Evolutionary conservation across 1,284 basidiomycete species (phyloP), one percentile per base, ranked within the genome.

Genomic region (Pulveroboletus sp.): DNA sequence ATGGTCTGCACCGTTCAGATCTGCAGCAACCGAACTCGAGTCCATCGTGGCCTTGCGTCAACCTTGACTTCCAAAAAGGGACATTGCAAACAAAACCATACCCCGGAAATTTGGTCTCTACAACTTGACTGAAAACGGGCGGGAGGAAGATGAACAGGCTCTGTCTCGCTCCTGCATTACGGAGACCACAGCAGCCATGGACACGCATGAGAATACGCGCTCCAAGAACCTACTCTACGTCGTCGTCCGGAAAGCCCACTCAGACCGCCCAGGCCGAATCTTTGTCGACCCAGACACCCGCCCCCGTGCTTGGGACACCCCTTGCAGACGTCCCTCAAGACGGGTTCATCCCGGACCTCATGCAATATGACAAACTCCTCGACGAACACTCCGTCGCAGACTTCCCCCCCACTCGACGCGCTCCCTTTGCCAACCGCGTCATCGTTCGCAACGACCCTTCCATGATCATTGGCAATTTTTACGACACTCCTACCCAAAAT

Each of bases 401-500:
- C 31, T 76, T 86, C 60, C 78, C 81, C n/a, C 81, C 86, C 2
- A 75, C 75, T 28, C 68, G 75, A 52, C 72, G 74, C 24, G 77
- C 71, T 17, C 82, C 79, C 3, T 84, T 77, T 70, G 74, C 78
- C 59, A 85, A 84, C 69, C 78, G 78, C 38, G 81, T 90, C 66
- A 74, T 82, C 59, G 65, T 87, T 52, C 85, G 86, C 47, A 90
- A 89, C 65, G 82, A 87, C 72, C 73, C 74, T 10, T 69, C 65
- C 52, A 66, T 70, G 68, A 54, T 66, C 49, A 17, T 43, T 7
- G 68, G 68, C 42, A 67, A 61, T 54, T 72, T 72, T 54, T 65
- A 68, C 25, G 58, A 61, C 29, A 57, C 62, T 20, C 40, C 68
- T 29, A 36, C 57, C 5, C 46, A 25, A 29, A 54, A 55, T 24